These are phyloP conservation scores for Hygrophorus pudorinus DNA, from an alignment of 768 basidiomycete species.

Conservation along the genomic window DNA sequence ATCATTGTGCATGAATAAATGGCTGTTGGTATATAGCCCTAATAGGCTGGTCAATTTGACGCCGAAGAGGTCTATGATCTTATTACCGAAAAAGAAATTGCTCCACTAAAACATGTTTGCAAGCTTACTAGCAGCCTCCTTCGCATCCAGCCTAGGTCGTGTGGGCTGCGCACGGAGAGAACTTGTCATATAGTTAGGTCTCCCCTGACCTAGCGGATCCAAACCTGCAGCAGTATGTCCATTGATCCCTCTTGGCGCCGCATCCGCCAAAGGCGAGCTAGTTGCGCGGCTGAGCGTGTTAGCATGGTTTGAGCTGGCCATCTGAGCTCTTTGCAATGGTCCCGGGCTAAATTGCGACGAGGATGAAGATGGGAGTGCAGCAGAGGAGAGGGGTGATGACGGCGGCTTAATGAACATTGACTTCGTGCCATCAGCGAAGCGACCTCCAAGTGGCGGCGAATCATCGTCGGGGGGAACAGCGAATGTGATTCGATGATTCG, in stretches of 20 bases:
- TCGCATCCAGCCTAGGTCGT: slow-evolving; percentile 68
- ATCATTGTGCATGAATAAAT: neutral
- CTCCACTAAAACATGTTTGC: slow-evolving; percentile 70
- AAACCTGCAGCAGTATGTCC: slow-evolving; percentile 22
- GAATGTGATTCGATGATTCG: slow-evolving; percentile 19
- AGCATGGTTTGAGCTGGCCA: neutral
- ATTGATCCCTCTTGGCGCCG: slow-evolving; percentile 12
- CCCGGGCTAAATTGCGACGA: slow-evolving; percentile 22
- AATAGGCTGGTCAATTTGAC: neutral
- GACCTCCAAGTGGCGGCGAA: slow-evolving; percentile 51
- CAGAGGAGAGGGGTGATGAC: slow-evolving; percentile 26
- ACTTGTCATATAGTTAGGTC: slow-evolving; percentile 55
- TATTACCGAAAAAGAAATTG: neutral
- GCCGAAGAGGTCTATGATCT: neutral
- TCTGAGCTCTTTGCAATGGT: neutral
- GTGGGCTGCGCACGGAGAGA: slow-evolving; percentile 68
- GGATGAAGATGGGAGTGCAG: slow-evolving; percentile 24
- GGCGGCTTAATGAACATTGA: slow-evolving; percentile 68
- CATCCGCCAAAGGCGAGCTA: slow-evolving; percentile 8
- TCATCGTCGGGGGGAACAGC: slow-evolving; percentile 21
- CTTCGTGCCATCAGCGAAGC: slow-evolving; percentile 64
- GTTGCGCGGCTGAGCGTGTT: slow-evolving; percentile 10
- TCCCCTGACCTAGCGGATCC: slow-evolving; percentile 57
- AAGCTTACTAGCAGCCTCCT: slow-evolving; percentile 81
- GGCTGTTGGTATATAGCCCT: neutral